Evolutionary conservation across 2,329 filamentous ascomycete species (phyloP).

Genomic region (Ophiostoma piceae): DNA sequence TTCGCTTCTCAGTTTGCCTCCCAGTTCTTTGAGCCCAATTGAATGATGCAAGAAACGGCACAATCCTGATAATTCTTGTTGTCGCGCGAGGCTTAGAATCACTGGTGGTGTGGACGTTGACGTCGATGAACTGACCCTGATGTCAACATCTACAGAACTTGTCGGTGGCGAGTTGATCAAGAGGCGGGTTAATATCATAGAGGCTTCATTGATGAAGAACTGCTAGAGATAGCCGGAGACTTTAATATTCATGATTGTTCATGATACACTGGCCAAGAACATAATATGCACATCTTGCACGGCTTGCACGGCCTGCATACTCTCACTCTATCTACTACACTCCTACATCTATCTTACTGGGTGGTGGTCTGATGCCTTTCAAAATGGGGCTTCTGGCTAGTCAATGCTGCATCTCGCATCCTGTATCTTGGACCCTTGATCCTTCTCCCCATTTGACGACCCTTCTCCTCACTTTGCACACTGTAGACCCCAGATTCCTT

Average conservation of each 20-base stretch:
- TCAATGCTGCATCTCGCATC: not conserved
- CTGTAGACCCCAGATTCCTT: not conserved
- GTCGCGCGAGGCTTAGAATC: not conserved
- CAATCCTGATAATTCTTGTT: not conserved
- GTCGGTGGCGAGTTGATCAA: not conserved
- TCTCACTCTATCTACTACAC: not conserved
- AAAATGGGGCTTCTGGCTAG: not conserved
- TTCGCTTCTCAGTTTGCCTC: not conserved
- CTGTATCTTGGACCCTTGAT: not conserved
- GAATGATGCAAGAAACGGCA: not conserved
- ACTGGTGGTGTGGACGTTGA: not conserved
- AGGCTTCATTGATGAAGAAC: not conserved
- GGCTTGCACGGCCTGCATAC: not conserved
- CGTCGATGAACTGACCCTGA: not conserved
- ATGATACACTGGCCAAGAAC: not conserved
- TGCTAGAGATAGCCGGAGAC: not conserved
- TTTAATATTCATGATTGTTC: not conserved
- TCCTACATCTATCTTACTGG: too few relatives aligned
- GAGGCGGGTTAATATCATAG: not conserved
- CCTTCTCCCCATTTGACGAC: not conserved
- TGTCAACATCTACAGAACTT: not conserved
- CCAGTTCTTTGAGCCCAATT: not conserved
- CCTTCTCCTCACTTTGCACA: constrained; percentile 4
- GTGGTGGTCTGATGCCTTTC: constrained; percentile 10
- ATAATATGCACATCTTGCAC: not conserved